Base-by-base conservation (phyloP, 495 filamentous ascomycete genomes). In the Trichoderma reesei region DNA sequence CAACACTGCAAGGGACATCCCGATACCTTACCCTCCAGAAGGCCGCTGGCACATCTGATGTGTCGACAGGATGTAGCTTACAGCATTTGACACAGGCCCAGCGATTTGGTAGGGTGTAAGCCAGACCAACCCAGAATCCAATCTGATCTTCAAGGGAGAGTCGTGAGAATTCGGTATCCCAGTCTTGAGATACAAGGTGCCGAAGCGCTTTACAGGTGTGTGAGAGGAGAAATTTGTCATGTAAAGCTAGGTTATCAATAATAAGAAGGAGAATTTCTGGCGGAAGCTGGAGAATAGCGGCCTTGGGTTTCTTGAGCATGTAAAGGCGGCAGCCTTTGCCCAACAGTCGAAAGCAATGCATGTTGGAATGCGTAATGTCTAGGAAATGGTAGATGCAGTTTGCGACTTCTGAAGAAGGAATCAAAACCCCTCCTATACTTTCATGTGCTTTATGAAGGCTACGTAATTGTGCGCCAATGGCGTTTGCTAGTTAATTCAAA, bases 211-310 rank as follows among this genome's bases (percentile, higher is more conserved):
- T 56, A n/a, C 48, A 56, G 13, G 48, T 56, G 9, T 56, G 48
- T 34, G 48, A 56, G 3, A 56, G 48, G 20, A 56, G 48, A 26
- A 56, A 56, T 34, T 56, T 31, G 33, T 56, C 48, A n/a, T 56
- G 48, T n/a, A 56, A 13, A 31, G 48, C 20, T 26, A 56, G 48
- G 20, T 56, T 31, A 33, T 56, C 48, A 9, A 26, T 56, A 31
- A 56, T 33, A 34, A 56, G 48, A 33, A 33, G 6, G 48, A 56
- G 20, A 31, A 56, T 34, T 8, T 56, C 48, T 31, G 33, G 48
- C 48, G 48, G 20, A 56, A 56, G 48, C 48, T 56, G 48, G 48
- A 56, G 20, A 56, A 56, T 48, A 48, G 44, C 44, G 44, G 44
- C 14, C 1, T 18, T 48, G 0, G 14, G 44, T 7, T 48, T 3